Percentiles rank a stretch among this genome's conserved stretches.
These are phyloP conservation scores for Catharanthus roseus DNA, from an alignment of 257 asterid species.

Conservation along the genomic window DNA sequence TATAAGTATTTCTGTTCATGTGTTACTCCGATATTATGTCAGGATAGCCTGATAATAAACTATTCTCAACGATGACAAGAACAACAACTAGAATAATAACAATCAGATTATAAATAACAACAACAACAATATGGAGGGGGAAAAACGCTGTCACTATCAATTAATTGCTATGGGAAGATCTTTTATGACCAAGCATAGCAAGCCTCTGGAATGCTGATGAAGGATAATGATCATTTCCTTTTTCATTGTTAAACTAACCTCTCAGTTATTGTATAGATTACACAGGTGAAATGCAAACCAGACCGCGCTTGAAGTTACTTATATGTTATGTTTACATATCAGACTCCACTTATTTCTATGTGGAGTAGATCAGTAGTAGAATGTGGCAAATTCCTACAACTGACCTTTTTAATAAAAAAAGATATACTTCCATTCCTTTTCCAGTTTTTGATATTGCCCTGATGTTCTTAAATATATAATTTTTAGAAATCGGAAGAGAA, in stretches of 20 bases:
- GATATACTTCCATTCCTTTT: background rate
- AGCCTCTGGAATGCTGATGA: too few relatives aligned
- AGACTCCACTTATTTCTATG: background rate
- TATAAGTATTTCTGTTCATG: background rate
- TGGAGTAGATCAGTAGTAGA: background rate
- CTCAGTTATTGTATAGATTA: background rate
- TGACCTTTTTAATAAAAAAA: background rate
- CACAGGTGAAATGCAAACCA: background rate
- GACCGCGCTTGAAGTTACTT: background rate
- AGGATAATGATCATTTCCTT: too few relatives aligned
- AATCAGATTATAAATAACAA: too few relatives aligned
- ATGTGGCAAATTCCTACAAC: background rate
- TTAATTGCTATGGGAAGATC: background rate
- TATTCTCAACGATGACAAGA: background rate
- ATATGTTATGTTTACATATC: background rate
- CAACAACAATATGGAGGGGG: too few relatives aligned
- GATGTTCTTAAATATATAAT: constrained; percentile 18
- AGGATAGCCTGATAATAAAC: background rate
- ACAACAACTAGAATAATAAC: too few relatives aligned
- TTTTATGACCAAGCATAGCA: background rate
- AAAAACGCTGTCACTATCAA: background rate
- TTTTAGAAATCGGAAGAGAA: constrained; percentile 69
- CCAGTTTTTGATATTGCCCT: background rate
- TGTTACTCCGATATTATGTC: background rate
- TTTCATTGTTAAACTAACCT: too few relatives aligned